phyloP scores from a whole-genome alignment of 1,284 basidiomycete genomes.

The Ustilago bromivora region DNA sequence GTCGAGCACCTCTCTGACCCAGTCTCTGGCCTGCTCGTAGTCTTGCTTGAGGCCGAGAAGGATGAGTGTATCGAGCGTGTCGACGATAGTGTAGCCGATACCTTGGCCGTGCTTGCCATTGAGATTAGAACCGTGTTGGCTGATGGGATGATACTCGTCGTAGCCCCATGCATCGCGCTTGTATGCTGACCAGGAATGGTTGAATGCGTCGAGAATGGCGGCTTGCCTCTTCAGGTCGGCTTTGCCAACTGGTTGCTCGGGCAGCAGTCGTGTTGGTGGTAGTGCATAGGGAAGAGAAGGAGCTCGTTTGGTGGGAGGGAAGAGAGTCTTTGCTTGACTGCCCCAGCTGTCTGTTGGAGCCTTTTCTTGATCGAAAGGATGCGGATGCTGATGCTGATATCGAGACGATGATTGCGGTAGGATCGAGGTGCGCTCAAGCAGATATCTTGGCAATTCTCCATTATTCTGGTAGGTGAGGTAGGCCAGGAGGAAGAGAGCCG shows the following conservation, averaged over 20 bases:
- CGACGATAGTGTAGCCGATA: conserved; percentile 69
- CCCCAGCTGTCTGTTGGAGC: conserved; percentile 8
- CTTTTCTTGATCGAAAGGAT: not conserved
- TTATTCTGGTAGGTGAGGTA: conserved; percentile 35
- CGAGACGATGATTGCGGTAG: not conserved
- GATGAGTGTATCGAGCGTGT: conserved; percentile 80
- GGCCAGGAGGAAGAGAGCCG: conserved; percentile 28
- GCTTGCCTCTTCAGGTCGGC: conserved; percentile 49
- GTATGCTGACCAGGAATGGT: conserved; percentile 66
- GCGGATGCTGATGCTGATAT: not conserved
- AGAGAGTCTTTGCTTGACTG: not conserved
- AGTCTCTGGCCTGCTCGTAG: conserved; percentile 80
- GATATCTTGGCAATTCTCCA: conserved; percentile 21
- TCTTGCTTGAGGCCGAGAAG: conserved; percentile 85
- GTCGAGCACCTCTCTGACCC: conserved; percentile 79
- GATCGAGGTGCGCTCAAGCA: not conserved
- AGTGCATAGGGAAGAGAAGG: conserved; percentile 43
- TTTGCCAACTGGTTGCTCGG: conserved; percentile 35
- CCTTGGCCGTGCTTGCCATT: conserved; percentile 47
- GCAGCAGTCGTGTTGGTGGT: conserved; percentile 49
- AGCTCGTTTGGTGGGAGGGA: conserved; percentile 6
- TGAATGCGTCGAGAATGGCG: conserved; percentile 62
- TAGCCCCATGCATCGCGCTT: conserved; percentile 64
- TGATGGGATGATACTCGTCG: conserved; percentile 68
- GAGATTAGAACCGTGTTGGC: conserved; percentile 59